A percentile compares a stretch with the other conserved stretches of the same genome.
Evolutionary conservation across 192 early-diverging fungal genomes (phyloP).

Genomic region (Linnemannia exigua): DNA sequence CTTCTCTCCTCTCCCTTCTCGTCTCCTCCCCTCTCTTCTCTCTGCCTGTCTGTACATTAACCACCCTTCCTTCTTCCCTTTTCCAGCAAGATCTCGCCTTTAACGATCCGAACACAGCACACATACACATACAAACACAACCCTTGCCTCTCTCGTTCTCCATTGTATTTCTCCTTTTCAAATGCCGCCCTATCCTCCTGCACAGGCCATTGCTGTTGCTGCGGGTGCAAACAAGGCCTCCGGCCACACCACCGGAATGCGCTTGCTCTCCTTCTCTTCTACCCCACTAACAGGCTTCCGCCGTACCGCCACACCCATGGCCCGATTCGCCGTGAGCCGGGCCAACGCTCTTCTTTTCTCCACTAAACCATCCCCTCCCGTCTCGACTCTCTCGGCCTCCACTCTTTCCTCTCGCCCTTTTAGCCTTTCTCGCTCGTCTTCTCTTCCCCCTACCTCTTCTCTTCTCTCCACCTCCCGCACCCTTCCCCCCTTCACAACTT

Average conservation of each 20-base stretch:
- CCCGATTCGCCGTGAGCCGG: neutral
- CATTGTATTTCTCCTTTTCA: neutral
- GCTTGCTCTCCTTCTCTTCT: neutral
- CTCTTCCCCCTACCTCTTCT: neutral
- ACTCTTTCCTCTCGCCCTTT: neutral
- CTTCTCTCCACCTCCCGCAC: neutral
- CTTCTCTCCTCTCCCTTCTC: neutral
- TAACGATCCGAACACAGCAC: neutral
- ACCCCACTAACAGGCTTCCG: neutral
- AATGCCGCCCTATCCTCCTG: constrained; percentile 2
- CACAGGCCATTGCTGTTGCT: constrained; percentile 1
- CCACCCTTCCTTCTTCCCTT: neutral
- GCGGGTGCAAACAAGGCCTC: neutral
- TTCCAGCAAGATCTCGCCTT: neutral
- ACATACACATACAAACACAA: neutral
- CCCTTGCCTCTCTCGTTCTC: neutral
- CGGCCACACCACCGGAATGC: neutral
- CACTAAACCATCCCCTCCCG: neutral
- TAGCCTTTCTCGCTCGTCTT: neutral
- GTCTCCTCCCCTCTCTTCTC: neutral
- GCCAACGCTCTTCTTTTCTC: neutral
- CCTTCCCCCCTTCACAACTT: neutral
- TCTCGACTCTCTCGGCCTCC: neutral
- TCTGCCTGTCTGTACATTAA: neutral
- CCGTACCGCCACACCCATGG: neutral